Conservation (phyloP, 345 rosid species). For the Citrus maxima region DNA sequence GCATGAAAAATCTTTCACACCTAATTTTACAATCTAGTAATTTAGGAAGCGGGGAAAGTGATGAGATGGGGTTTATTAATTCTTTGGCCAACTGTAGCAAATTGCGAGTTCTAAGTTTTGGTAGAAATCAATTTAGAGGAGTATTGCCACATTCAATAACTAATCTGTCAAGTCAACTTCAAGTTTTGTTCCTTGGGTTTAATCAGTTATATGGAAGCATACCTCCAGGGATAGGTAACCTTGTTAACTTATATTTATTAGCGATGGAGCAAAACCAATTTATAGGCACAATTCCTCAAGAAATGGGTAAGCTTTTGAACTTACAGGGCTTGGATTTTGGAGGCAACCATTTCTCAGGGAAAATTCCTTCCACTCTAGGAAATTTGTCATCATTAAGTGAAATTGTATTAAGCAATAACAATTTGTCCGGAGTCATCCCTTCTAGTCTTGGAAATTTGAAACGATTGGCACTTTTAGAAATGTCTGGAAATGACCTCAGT, state of each 20-base stretch:
- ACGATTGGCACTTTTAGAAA: not conserved
- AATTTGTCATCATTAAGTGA: not conserved
- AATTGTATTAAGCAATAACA: conserved; percentile 13
- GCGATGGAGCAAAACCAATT: not conserved
- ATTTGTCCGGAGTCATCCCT: too few species aligned
- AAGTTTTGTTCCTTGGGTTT: not conserved
- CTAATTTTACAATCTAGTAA: too few species aligned
- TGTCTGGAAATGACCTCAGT: conserved; percentile 20
- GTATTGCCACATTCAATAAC: conserved; percentile 11
- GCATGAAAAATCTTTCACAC: too few species aligned
- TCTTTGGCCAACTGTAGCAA: not conserved
- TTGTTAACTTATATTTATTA: not conserved
- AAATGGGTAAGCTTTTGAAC: not conserved
- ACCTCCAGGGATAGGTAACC: conserved; percentile 11
- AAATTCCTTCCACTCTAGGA: conserved; percentile 16
- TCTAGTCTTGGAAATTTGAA: too few species aligned
- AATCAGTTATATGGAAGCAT: conserved; percentile 14
- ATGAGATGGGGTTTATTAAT: too few species aligned
- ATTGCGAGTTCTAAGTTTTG: not conserved
- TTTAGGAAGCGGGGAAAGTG: too few species aligned
- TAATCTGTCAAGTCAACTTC: conserved; percentile 11
- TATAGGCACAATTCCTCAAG: conserved; percentile 5
- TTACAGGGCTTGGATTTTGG: not conserved
- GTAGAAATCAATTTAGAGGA: conserved; percentile 3
- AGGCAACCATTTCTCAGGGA: not conserved